Evolutionary conservation across 768 basidiomycete genomes (phyloP).

Genomic region (Austroboletus festivus): DNA sequence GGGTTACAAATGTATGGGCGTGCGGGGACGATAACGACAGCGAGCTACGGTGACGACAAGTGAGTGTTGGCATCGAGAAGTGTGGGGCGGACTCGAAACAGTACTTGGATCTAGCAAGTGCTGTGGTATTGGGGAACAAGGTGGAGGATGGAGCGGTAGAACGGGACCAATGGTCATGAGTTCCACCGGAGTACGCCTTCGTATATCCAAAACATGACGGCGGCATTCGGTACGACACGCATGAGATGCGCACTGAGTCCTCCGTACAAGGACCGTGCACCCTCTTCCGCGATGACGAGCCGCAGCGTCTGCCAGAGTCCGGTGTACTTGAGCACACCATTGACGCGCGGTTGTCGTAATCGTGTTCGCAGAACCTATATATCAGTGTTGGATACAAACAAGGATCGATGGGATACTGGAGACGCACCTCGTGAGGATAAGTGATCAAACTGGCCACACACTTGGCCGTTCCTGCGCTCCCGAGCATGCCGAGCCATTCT

Average conservation of each 20-base stretch:
- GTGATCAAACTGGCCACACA: conserved; percentile 92
- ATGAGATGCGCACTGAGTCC: conserved; percentile 94
- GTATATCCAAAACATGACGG: conserved; percentile 95
- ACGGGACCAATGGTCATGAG: no score
- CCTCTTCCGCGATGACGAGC: conserved; percentile 88
- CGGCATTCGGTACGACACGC: conserved; percentile 96
- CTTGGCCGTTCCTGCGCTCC: conserved; percentile 90
- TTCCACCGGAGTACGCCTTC: conserved; percentile 75
- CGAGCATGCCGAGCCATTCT: conserved; percentile 82
- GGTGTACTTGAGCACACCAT: conserved; percentile 79
- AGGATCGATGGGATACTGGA: neutral
- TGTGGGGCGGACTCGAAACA: no score
- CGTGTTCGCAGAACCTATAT: conserved; percentile 85
- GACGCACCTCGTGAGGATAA: conserved; percentile 91
- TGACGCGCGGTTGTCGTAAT: conserved; percentile 80
- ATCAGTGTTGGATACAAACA: neutral
- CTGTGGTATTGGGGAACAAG: no score
- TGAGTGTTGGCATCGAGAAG: no score
- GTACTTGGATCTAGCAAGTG: no score
- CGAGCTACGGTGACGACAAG: no score
- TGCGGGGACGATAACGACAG: no score
- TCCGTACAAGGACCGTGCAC: conserved; percentile 79
- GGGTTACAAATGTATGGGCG: no score
- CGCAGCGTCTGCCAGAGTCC: conserved; percentile 82
- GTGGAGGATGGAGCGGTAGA: no score